These are phyloP conservation scores for Dipteronia sinensis DNA, from an alignment of 345 rosid genomes.

Conservation along the genomic window DNA sequence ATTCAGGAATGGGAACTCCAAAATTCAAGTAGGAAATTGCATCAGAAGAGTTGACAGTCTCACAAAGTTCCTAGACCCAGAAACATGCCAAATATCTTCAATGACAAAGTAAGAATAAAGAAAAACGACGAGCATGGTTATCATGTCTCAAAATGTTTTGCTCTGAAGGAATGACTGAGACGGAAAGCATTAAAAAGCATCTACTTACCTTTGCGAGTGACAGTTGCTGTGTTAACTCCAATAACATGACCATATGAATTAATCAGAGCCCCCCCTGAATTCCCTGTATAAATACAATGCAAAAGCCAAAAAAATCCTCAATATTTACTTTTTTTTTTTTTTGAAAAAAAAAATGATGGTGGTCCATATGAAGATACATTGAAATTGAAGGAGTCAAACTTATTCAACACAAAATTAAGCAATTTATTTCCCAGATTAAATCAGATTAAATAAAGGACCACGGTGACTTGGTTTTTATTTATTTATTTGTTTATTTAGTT, in stretches of 20 bases:
- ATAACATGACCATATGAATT: slow-evolving; percentile 83
- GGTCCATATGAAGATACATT: neutral
- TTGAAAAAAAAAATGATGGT: neutral
- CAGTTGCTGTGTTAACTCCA: slow-evolving; percentile 88
- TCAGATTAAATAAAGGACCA: neutral
- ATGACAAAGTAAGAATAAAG: neutral
- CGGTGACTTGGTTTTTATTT: neutral
- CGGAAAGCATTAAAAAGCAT: neutral
- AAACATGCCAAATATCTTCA: neutral
- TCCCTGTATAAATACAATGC: slow-evolving; percentile 39
- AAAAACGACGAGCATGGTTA: neutral
- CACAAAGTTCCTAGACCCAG: neutral
- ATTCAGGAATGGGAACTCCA: no score
- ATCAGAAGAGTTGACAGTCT: no score
- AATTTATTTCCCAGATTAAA: slow-evolving; percentile 3
- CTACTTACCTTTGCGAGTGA: slow-evolving; percentile 72
- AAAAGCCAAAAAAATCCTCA: neutral
- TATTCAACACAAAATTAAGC: neutral
- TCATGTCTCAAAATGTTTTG: neutral
- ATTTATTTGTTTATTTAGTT: neutral
- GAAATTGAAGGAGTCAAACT: neutral
- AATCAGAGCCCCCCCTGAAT: slow-evolving; percentile 79
- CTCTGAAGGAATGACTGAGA: neutral
- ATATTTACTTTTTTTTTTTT: no score
- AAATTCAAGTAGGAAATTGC: no score